Conservation (phyloP, 805 yeast genomes). For the Kuraishia cidri region DNA sequence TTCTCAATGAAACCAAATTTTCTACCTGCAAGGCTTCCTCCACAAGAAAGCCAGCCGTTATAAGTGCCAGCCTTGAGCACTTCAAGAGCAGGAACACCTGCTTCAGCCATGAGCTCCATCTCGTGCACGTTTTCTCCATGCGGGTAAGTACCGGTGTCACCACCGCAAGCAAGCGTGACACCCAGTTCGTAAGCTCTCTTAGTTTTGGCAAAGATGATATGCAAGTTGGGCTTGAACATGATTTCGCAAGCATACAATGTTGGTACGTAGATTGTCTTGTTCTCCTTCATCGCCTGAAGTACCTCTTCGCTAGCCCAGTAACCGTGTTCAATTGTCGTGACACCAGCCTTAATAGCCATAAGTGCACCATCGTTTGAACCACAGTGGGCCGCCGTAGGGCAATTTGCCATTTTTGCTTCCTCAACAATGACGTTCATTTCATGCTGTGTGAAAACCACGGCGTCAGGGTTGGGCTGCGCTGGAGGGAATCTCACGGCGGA, state of each 20-base stretch:
- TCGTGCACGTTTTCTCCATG: constrained; percentile 19
- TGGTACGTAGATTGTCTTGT: constrained; percentile 14
- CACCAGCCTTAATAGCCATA: constrained; percentile 19
- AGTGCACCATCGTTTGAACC: constrained; percentile 13
- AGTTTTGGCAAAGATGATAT: constrained; percentile 10
- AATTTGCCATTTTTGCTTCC: constrained; percentile 14
- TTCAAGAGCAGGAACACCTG: constrained; percentile 14
- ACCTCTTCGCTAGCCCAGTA: constrained; percentile 15
- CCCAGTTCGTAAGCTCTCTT: constrained; percentile 14
- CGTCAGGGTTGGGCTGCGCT: constrained; percentile 16
- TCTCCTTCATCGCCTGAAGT: constrained; percentile 8
- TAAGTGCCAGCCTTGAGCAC: constrained; percentile 12
- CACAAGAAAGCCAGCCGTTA: constrained; percentile 19
- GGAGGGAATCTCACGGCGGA: constrained; percentile 17
- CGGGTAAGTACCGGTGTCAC: constrained; percentile 19
- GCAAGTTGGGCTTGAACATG: constrained; percentile 11
- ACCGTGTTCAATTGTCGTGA: constrained; percentile 14
- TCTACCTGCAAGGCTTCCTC: constrained; percentile 13
- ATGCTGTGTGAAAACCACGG: constrained; percentile 14
- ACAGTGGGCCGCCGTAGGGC: constrained; percentile 19
- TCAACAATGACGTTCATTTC: constrained; percentile 16
- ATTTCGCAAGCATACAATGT: constrained; percentile 15
- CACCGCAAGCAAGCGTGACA: constrained; percentile 16
- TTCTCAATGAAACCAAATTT: constrained; percentile 15
- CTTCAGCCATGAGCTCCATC: constrained; percentile 14